Percentiles rank a stretch among this genome's conserved stretches.
phyloP scores from a whole-genome alignment of 1,139 yeast genomes.

The Debaryomyces fabryi region DNA sequence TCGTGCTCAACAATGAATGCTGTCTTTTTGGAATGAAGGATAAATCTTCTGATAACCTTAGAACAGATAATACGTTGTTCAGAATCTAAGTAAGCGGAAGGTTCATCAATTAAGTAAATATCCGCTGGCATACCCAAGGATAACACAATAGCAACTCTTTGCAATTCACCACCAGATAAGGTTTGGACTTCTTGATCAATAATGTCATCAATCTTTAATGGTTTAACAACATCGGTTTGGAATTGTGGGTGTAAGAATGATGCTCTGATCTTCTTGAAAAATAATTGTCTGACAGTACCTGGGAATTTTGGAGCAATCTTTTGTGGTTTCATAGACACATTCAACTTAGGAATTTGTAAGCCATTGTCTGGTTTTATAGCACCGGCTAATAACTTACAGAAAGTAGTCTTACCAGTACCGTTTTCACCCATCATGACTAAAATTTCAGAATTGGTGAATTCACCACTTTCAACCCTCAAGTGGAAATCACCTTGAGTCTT shows the following conservation, averaged over 20 bases:
- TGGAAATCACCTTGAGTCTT: slow-evolving; percentile 97
- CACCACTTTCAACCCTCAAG: slow-evolving; percentile 79
- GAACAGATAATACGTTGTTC: slow-evolving; percentile 99
- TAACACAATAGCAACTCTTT: slow-evolving; percentile 96
- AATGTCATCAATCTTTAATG: slow-evolving; percentile 88
- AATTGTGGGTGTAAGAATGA: slow-evolving; percentile 95
- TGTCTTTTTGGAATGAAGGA: slow-evolving; percentile 94
- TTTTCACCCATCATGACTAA: slow-evolving; percentile 99
- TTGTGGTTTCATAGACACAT: slow-evolving; percentile 97
- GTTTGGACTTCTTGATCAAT: slow-evolving; percentile 98
- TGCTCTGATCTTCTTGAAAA: slow-evolving; percentile 93
- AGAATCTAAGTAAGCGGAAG: slow-evolving; percentile 97
- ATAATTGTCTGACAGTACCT: slow-evolving; percentile 96
- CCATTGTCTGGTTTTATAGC: slow-evolving; percentile 85
- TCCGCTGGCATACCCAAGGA: slow-evolving; percentile 95
- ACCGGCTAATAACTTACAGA: slow-evolving; percentile 94
- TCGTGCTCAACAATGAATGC: slow-evolving; percentile 99
- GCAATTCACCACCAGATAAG: slow-evolving; percentile 98
- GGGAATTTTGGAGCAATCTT: slow-evolving; percentile 98
- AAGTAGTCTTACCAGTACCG: slow-evolving; percentile 98
- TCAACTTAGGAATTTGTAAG: slow-evolving; percentile 77
- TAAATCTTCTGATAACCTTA: slow-evolving; percentile 95
- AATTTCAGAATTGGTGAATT: slow-evolving; percentile 93
- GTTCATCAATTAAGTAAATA: slow-evolving; percentile 95
- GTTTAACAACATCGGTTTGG: slow-evolving; percentile 97